Base-by-base conservation (phyloP, 2,329 filamentous ascomycete genomes). In the Penicillium sp. region DNA sequence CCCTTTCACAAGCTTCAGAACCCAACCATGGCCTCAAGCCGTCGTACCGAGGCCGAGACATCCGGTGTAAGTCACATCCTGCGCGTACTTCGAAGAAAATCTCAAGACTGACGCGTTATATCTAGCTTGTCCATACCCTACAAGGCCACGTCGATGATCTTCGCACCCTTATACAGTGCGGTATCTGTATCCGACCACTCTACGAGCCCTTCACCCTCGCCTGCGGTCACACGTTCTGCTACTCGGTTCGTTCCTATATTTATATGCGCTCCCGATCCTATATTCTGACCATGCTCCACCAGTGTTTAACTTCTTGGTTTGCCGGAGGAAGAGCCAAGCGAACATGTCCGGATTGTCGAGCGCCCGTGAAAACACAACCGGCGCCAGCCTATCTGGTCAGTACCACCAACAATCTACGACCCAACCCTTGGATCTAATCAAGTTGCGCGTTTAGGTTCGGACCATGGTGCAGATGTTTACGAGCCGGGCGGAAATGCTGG, bases 221-320 rank as follows among this genome's bases (percentile, higher is more conserved):
- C 6, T 90, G 87, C 64, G 87, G 87, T 3, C 87, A 90, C 69
- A 89, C 86, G 6, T 89, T 88, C 71, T 90, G 87, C 74, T 90
- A 90, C 67, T 84, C 81, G 43, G 83, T 85, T 60, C 70, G 81
- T 72, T 8, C 43, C 22, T 38, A 44, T 29, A 47, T 8, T n/a
- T 32, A 11, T 18, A 13, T 22, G 36, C 16, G 27, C 36, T 31
- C n/a, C 3, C 43, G 8, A 21, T 34, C 38, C 2, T 4, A 7
- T 14, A 2, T 11, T n/a, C 39, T 59, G 38, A 67, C 72, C 67
- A 68, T 38, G 39, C 55, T 22, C 34, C 18, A 59, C 27, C 68
- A 85, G 82, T 85, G 84, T 63, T 74, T 84, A 42, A 79, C 79
- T 61, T 81, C 79, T 56, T 83, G 81, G 80, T 84, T 83, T 66